phyloP scores from a whole-genome alignment of 208 protist genomes.

The Naegleria lovaniensis region DNA sequence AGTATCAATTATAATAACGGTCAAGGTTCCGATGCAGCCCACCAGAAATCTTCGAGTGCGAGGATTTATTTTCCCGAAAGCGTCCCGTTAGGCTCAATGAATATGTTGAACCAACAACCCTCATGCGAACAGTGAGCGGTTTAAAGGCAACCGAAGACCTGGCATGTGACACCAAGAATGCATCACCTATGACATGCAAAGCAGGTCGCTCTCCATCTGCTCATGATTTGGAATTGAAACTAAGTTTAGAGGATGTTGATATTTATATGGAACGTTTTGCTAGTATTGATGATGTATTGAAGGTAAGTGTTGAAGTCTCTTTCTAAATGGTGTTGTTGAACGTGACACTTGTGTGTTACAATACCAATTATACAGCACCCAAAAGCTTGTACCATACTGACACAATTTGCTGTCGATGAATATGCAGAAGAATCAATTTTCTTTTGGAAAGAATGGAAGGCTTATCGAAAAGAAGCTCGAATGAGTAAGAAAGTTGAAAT shows the following conservation, averaged over 20 bases:
- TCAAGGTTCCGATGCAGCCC: neutral
- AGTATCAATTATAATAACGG: no score
- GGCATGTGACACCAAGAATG: no score
- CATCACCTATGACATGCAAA: neutral
- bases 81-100: neutral
- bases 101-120: neutral
- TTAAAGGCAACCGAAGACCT: neutral
- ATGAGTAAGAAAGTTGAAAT: neutral
- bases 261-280: neutral
- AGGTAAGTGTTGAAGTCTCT: no score
- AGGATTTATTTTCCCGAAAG: neutral
- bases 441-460: neutral
- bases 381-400: neutral
- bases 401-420: neutral
- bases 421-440: neutral
- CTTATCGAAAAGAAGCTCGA: neutral
- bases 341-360: no score
- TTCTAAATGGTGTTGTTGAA: no score
- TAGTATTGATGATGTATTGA: neutral
- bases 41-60: neutral
- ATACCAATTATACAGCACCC: neutral
- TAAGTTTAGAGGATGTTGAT: neutral
- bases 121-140: neutral
- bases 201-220: neutral
- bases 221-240: neutral